Evolutionary conservation across 441 rosid species (phyloP).

Genomic region (California macrophylla): DNA sequence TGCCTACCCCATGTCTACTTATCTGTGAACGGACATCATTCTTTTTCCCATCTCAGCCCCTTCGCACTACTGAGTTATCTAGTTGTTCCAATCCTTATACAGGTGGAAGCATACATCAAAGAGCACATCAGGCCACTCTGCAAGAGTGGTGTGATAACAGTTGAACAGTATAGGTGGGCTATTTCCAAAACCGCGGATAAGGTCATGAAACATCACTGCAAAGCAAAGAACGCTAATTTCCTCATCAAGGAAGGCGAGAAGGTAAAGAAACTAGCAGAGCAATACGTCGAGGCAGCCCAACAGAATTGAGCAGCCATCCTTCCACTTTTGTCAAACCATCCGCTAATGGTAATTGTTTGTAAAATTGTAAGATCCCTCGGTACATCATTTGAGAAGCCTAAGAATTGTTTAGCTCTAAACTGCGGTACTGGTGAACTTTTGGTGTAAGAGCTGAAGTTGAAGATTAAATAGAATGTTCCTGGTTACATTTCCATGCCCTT

Average conservation of each 20-base stretch:
- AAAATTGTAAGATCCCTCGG: not conserved
- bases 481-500: not conserved
- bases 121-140: constrained; percentile 95
- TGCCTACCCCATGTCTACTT: not conserved
- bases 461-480: not conserved
- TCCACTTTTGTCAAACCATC: not conserved
- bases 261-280: constrained; percentile 94
- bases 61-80: not conserved
- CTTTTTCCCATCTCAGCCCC: not conserved
- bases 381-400: not conserved
- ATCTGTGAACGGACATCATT: not conserved
- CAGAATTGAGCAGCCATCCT: constrained; percentile 26
- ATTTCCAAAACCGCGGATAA: constrained; percentile 75
- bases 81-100: constrained; percentile 7
- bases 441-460: not conserved
- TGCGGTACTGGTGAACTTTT: not conserved
- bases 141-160: constrained; percentile 72
- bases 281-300: constrained; percentile 70
- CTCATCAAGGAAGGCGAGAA: constrained; percentile 94
- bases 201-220: constrained; percentile 81
- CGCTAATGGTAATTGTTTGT: not conserved
- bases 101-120: constrained; percentile 94
- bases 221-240: constrained; percentile 77
- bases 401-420: not conserved
- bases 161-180: constrained; percentile 90